A percentile compares a stretch with the other conserved stretches of the same genome.
phyloP scores from a whole-genome alignment of 176 grass and related monocot species.

The Avena sativa region DNA sequence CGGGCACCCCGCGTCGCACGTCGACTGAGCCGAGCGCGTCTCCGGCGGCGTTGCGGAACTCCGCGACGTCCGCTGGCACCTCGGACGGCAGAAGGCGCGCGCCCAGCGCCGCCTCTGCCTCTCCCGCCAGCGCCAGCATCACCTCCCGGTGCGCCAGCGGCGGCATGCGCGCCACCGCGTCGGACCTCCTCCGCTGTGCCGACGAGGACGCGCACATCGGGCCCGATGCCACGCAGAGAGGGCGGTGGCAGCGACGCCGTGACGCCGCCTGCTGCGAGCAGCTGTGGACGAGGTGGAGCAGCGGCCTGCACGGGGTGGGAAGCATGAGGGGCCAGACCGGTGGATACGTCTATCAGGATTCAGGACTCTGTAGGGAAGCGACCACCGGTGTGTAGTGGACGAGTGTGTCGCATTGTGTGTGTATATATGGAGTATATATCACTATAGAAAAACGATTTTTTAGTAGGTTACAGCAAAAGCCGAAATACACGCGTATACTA shows the following conservation, averaged over 20 bases:
- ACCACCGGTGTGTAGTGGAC: too few relatives aligned
- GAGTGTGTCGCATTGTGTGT: too few relatives aligned
- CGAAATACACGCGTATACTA: too few relatives aligned
- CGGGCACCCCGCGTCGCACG: conserved; percentile 51
- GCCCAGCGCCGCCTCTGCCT: conserved; percentile 43
- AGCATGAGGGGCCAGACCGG: too few relatives aligned
- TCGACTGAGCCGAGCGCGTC: conserved; percentile 58
- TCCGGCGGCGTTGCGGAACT: conserved; percentile 43
- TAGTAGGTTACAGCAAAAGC: too few relatives aligned
- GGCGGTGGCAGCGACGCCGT: not conserved
- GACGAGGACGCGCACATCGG: not conserved
- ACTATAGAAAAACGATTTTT: too few relatives aligned
- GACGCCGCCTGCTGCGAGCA: not conserved
- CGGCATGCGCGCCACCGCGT: conserved; percentile 45
- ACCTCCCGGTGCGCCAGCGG: conserved; percentile 57
- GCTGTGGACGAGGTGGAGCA: not conserved
- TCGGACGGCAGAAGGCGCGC: conserved; percentile 54
- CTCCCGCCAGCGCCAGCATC: conserved; percentile 43
- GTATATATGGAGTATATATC: too few relatives aligned
- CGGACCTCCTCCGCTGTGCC: not conserved
- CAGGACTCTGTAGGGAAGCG: too few relatives aligned
- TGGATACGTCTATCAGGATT: too few relatives aligned
- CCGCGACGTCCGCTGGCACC: conserved; percentile 50
- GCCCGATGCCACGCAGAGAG: not conserved
- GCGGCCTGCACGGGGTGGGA: too few relatives aligned